phyloP scores from a whole-genome alignment of 1,284 basidiomycete species.

The Malassezia psittaci region DNA sequence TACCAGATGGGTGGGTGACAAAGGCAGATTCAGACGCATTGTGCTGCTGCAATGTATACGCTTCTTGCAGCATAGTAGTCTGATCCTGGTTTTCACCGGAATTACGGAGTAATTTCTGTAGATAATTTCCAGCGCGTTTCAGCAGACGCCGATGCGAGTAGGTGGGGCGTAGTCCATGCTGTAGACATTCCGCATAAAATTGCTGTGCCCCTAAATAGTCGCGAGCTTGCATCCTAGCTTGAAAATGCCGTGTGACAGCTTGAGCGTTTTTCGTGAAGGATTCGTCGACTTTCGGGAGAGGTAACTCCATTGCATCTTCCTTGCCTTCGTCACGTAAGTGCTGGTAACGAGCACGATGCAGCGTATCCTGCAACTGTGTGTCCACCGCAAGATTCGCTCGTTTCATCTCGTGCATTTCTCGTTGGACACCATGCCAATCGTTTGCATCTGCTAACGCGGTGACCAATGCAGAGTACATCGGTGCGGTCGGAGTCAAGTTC shows the following conservation, averaged over 20 bases:
- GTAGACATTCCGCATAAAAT: slow-evolving; percentile 8
- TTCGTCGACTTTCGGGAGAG: not conserved
- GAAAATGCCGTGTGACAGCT: slow-evolving; percentile 9
- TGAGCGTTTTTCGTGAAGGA: not conserved
- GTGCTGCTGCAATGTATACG: not conserved
- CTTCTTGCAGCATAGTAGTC: not conserved
- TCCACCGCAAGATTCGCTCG: not conserved
- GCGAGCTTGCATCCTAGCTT: slow-evolving; percentile 6
- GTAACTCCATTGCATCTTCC: not conserved
- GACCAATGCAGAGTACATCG: slow-evolving; percentile 9
- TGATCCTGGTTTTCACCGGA: not conserved
- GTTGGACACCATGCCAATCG: slow-evolving; percentile 10
- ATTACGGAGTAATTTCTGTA: not conserved
- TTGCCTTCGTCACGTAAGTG: not conserved
- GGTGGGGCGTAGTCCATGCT: slow-evolving; percentile 7
- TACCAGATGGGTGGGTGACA: not conserved
- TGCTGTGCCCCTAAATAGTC: slow-evolving; percentile 9
- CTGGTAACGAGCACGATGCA: not conserved
- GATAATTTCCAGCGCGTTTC: slow-evolving; percentile 9
- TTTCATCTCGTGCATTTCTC: slow-evolving; percentile 4
- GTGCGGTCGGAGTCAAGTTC: slow-evolving; percentile 3
- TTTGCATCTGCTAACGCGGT: not conserved
- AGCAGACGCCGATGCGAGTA: slow-evolving; percentile 13
- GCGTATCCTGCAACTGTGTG: slow-evolving; percentile 3
- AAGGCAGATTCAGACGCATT: slow-evolving; percentile 1